Conservation (phyloP, 2,329 filamentous ascomycete species). For the Aspergillus brasiliensis region DNA sequence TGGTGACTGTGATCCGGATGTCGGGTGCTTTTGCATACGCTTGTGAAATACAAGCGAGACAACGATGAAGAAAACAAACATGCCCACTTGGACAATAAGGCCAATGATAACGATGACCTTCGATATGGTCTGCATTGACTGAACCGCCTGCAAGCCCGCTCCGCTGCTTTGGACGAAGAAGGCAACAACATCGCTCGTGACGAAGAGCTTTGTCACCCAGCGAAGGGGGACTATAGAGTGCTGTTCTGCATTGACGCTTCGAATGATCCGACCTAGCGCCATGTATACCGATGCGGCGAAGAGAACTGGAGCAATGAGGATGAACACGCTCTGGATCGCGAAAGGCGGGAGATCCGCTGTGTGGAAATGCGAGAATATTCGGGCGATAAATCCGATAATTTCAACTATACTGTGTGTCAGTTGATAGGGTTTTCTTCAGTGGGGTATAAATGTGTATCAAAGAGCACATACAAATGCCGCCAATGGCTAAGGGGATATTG, state of each 20-base stretch:
- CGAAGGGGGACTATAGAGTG: constrained; percentile 46
- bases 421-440: neutral
- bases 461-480: constrained; percentile 36
- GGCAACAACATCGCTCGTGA: constrained; percentile 51
- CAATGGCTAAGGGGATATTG: constrained; percentile 36
- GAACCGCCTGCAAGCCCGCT: constrained; percentile 24
- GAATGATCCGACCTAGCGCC: constrained; percentile 50
- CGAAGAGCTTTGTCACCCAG: constrained; percentile 53
- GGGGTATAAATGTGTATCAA: neutral
- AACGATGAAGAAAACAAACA: constrained; percentile 30
- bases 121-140: constrained; percentile 3
- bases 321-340: constrained; percentile 48
- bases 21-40: constrained; percentile 19
- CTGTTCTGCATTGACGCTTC: constrained; percentile 43
- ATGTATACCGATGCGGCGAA: constrained; percentile 56
- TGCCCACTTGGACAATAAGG: constrained; percentile 29
- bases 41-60: constrained; percentile 25
- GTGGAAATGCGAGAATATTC: constrained; percentile 24
- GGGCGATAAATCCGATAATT: constrained; percentile 30
- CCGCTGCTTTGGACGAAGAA: constrained; percentile 48
- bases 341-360: constrained; percentile 30
- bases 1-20: constrained; percentile 1
- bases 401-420: constrained; percentile 34
- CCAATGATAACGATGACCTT: constrained; percentile 26
- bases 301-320: constrained; percentile 53